phyloP scores from a whole-genome alignment of 2,329 filamentous ascomycete species.

The Trichoderma pleuroti region DNA sequence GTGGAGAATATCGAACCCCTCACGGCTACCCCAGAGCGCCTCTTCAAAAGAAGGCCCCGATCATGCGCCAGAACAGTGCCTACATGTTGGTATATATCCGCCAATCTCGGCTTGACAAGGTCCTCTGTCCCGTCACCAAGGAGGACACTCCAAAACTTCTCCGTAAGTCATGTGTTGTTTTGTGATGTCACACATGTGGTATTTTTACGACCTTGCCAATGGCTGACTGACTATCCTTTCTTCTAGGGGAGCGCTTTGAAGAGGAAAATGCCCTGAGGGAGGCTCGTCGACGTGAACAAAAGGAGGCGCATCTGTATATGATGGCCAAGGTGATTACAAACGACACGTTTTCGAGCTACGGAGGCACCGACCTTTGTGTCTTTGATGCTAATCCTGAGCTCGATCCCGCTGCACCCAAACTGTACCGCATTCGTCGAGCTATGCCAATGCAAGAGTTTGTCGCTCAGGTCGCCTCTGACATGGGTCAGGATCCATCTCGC shows the following conservation, averaged over 20 bases:
- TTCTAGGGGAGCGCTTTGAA: slow-evolving; percentile 64
- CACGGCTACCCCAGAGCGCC: slow-evolving; percentile 46
- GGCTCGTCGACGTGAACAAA: slow-evolving; percentile 77
- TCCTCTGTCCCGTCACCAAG: slow-evolving; percentile 72
- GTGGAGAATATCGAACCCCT: slow-evolving; percentile 69
- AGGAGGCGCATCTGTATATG: slow-evolving; percentile 93
- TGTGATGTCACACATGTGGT: background rate
- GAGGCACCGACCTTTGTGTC: slow-evolving; percentile 77
- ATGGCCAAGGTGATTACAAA: slow-evolving; percentile 78
- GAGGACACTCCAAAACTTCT: slow-evolving; percentile 80
- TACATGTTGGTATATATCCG: slow-evolving; percentile 99
- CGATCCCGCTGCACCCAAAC: slow-evolving; percentile 66
- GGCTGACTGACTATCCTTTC: background rate
- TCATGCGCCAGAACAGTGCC: slow-evolving; percentile 73
- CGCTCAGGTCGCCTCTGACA: slow-evolving; percentile 65
- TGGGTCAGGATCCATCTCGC: slow-evolving; percentile 62
- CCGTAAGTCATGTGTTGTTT: slow-evolving; percentile 46
- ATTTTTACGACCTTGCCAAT: slow-evolving; percentile 20
- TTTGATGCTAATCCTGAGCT: slow-evolving; percentile 62
- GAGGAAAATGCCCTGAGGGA: slow-evolving; percentile 78
- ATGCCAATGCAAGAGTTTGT: slow-evolving; percentile 75
- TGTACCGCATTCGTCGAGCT: slow-evolving; percentile 70
- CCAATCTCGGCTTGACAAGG: slow-evolving; percentile 76
- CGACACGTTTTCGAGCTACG: slow-evolving; percentile 73
- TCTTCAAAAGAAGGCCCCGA: slow-evolving; percentile 53